A percentile compares a stretch with the other conserved stretches of the same genome.
phyloP scores from a whole-genome alignment of 78 protist genomes.

The Pelomyxa schiedti region DNA sequence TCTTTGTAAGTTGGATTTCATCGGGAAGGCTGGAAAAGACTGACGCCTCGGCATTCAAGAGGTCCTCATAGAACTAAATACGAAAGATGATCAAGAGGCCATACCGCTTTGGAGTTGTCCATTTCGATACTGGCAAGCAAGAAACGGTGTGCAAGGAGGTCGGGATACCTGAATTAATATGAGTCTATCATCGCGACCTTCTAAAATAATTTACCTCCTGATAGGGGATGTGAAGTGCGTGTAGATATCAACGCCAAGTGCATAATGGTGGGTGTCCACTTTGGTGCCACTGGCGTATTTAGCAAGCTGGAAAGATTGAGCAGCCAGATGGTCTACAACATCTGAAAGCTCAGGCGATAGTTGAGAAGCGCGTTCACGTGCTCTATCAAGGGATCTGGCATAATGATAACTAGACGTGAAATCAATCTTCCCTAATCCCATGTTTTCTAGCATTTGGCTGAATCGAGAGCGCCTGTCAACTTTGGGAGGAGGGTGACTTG shows the following conservation, averaged over 20 bases:
- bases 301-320: slow-evolving; percentile 81
- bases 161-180: slow-evolving; percentile 72
- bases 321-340: slow-evolving; percentile 47
- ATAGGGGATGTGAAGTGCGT: slow-evolving; percentile 99
- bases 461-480: slow-evolving; percentile 2
- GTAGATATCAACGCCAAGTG: slow-evolving; percentile 64
- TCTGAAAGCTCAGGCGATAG: slow-evolving; percentile 20
- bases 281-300: slow-evolving; percentile 46
- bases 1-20: too few species aligned
- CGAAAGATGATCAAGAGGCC: neutral
- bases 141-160: slow-evolving; percentile 80
- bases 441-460: slow-evolving; percentile 18
- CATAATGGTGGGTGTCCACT: slow-evolving; percentile 50
- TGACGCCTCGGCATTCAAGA: neutral
- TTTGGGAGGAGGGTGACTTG: slow-evolving; percentile 76
- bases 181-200: neutral
- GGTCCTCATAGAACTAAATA: neutral
- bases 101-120: neutral
- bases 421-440: slow-evolving; percentile 1
- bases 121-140: slow-evolving; percentile 34
- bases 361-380: neutral
- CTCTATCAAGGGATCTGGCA: neutral
- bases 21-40: neutral
- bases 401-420: neutral
- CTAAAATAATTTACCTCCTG: slow-evolving; percentile 35